phyloP scores from a whole-genome alignment of 2,329 filamentous ascomycete genomes.

The Penicillium sp. region DNA sequence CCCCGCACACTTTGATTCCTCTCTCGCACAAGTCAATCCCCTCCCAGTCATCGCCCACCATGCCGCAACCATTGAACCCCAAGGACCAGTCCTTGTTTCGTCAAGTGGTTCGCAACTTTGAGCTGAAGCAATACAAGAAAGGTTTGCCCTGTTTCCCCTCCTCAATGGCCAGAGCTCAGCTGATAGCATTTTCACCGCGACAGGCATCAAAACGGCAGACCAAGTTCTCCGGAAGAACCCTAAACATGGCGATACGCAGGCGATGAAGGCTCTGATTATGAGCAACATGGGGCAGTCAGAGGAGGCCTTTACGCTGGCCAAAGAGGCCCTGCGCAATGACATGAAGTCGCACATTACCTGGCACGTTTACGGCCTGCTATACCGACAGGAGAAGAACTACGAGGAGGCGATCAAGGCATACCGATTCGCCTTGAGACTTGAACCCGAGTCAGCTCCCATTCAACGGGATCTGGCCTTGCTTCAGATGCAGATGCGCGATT shows the following conservation, averaged over 20 bases:
- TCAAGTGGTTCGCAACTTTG: conserved; percentile 92
- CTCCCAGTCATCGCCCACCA: conserved; percentile 36
- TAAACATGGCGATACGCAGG: conserved; percentile 96
- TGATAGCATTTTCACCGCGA: conserved; percentile 22
- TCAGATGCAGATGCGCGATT: conserved; percentile 96
- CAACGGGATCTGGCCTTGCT: conserved; percentile 89
- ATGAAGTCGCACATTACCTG: conserved; percentile 99
- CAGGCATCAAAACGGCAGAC: conserved; percentile 89
- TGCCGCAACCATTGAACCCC: conserved; percentile 56
- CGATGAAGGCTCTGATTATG: conserved; percentile 97
- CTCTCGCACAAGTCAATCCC: conserved; percentile 32
- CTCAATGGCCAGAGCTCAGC: conserved; percentile 10
- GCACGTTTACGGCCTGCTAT: conserved; percentile 97
- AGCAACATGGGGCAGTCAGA: conserved; percentile 89
- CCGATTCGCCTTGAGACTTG: conserved; percentile 88
- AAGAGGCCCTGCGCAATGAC: conserved; percentile 87
- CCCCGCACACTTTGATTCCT: conserved; percentile 39
- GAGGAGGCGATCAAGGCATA: conserved; percentile 99
- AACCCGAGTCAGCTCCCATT: conserved; percentile 93
- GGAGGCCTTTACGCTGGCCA: conserved; percentile 90
- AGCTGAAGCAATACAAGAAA: conserved; percentile 97
- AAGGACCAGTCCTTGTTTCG: conserved; percentile 96
- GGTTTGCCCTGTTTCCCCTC: conserved; percentile 42
- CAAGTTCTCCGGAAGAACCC: conserved; percentile 94
- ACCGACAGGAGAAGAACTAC: conserved; percentile 93